Conservation (phyloP, 352 stramenopile genomes). For the Pythium apleroticum region DNA sequence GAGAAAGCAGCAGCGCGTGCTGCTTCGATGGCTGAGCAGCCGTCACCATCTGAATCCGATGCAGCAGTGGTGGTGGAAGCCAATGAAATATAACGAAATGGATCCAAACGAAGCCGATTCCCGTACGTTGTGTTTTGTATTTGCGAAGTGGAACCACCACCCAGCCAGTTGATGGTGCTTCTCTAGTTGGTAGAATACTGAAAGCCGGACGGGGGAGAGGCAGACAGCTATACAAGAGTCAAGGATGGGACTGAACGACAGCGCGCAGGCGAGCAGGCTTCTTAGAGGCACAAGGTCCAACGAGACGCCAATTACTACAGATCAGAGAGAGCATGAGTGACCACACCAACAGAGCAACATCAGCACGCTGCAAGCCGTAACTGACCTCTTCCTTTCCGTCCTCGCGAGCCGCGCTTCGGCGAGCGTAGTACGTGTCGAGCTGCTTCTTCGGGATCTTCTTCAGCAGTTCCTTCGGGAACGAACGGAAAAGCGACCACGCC, state of each 20-base stretch:
- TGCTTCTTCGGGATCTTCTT: conserved; percentile 99
- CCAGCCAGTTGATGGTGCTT: not conserved
- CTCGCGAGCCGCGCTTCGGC: conserved; percentile 84
- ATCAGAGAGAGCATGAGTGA: not conserved
- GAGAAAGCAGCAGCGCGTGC: not conserved
- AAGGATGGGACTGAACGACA: conserved; percentile 6
- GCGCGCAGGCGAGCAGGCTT: conserved; percentile 1
- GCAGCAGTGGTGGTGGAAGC: not conserved
- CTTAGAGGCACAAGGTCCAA: not conserved
- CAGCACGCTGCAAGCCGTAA: not conserved
- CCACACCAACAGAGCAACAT: not conserved
- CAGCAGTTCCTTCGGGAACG: conserved; percentile 98
- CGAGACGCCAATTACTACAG: conserved; percentile 3
- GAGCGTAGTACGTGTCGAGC: conserved; percentile 96
- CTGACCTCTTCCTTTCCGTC: conserved; percentile 82
- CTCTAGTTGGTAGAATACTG: conserved; percentile 5
- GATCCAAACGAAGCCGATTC: not conserved
- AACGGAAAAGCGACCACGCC: conserved; percentile 98
- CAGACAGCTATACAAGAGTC: conserved; percentile 25
- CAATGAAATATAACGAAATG: conserved; percentile 14
- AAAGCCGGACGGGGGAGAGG: conserved; percentile 8
- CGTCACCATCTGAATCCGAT: not conserved
- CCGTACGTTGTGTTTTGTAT: conserved; percentile 7
- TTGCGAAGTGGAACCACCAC: not conserved
- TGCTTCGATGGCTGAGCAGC: not conserved